phyloP scores from a whole-genome alignment of 2,329 filamentous ascomycete species.

The Grosmannia clavigera region DNA sequence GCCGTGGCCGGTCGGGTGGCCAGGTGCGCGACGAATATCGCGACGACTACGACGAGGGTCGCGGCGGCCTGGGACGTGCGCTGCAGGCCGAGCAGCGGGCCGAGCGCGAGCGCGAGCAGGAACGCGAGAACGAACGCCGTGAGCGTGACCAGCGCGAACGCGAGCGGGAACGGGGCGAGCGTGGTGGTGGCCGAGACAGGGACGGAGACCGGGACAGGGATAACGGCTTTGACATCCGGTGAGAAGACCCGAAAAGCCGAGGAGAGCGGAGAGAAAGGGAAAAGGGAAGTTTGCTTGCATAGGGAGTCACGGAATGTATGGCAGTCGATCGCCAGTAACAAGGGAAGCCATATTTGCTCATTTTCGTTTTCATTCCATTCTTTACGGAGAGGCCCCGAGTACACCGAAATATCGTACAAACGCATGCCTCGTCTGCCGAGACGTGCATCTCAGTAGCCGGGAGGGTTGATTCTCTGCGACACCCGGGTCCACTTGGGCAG shows the following conservation, averaged over 20 bases:
- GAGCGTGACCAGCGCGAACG: not conserved
- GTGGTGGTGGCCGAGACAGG: not conserved
- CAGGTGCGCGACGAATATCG: slow-evolving; percentile 97
- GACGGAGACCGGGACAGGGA: slow-evolving; percentile 35
- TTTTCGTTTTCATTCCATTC: not conserved
- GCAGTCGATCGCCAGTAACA: not conserved
- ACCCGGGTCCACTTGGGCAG: slow-evolving; percentile 90
- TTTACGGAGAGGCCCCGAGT: not conserved
- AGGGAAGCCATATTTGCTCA: not conserved
- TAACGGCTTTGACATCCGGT: slow-evolving; percentile 45
- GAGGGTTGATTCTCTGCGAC: slow-evolving; percentile 85
- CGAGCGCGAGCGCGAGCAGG: slow-evolving; percentile 33
- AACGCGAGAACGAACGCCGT: slow-evolving; percentile 20
- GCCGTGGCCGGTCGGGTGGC: slow-evolving; percentile 85
- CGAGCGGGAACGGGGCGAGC: slow-evolving; percentile 2
- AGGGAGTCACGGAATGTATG: not conserved
- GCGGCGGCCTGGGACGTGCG: slow-evolving; percentile 77
- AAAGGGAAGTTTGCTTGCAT: not conserved
- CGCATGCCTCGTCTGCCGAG: not conserved
- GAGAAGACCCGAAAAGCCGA: slow-evolving; percentile 9
- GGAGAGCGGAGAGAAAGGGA: not conserved
- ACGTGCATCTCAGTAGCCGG: slow-evolving; percentile 58
- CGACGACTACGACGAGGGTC: slow-evolving; percentile 90
- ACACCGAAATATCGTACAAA: slow-evolving; percentile 10
- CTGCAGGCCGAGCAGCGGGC: slow-evolving; percentile 40